Evolutionary conservation across 176 grass and related monocot genomes (phyloP).

Genomic region (Pontederia crassipes): DNA sequence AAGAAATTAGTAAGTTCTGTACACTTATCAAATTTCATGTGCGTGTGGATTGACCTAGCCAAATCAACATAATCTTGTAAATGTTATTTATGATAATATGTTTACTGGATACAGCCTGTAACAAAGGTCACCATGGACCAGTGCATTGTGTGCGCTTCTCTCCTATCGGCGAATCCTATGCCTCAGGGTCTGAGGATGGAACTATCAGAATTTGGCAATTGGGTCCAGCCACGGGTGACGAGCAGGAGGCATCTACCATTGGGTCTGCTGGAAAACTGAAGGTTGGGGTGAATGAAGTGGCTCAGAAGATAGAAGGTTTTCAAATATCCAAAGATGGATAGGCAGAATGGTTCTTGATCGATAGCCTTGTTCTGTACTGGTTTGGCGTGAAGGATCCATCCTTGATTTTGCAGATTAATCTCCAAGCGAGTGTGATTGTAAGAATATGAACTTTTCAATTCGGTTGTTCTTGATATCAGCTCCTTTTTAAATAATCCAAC

Average conservation of each 20-base stretch:
- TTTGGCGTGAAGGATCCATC: too few relatives aligned
- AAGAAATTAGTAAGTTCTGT: conserved; percentile 70
- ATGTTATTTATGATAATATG: background rate
- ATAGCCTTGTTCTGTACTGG: too few relatives aligned
- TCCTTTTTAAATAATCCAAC: too few relatives aligned
- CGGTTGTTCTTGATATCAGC: too few relatives aligned
- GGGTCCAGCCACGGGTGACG: conserved; percentile 39
- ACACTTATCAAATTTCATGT: background rate
- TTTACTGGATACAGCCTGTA: conserved; percentile 39
- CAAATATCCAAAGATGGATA: conserved; percentile 51
- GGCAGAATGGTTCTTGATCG: conserved; percentile 12
- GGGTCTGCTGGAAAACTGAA: conserved; percentile 31
- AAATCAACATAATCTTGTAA: background rate
- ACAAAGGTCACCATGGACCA: conserved; percentile 95
- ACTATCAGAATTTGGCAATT: conserved; percentile 91
- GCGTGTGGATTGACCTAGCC: too few relatives aligned
- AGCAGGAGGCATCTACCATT: conserved; percentile 27
- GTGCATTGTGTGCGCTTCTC: conserved; percentile 92
- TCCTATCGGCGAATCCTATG: conserved; percentile 79
- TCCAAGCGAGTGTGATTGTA: too few relatives aligned
- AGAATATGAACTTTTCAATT: too few relatives aligned
- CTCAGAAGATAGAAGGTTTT: conserved; percentile 77
- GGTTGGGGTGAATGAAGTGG: conserved; percentile 48
- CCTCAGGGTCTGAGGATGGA: conserved; percentile 93
- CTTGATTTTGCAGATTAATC: too few relatives aligned